Conservation (phyloP, 2,329 filamentous ascomycete species). For the Claviceps sp. region DNA sequence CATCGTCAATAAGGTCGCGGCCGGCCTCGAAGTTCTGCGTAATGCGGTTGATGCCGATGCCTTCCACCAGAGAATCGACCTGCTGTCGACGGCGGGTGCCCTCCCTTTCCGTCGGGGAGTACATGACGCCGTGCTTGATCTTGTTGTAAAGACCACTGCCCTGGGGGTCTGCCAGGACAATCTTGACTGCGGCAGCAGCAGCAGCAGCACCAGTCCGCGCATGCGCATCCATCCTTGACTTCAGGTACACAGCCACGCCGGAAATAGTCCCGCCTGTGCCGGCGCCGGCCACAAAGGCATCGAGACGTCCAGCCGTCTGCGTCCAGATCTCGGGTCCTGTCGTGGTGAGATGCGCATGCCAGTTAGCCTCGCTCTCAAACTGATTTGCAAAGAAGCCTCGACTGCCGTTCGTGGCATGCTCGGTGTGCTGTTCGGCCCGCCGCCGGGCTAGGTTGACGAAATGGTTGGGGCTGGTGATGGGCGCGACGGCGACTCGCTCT, state of each 20-base stretch:
- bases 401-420: slow-evolving; percentile 41
- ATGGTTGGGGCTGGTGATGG: slow-evolving; percentile 85
- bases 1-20: slow-evolving; percentile 76
- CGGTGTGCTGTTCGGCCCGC: slow-evolving; percentile 63
- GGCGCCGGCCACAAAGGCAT: slow-evolving; percentile 86
- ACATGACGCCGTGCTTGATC: slow-evolving; percentile 91
- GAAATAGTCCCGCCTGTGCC: slow-evolving; percentile 91
- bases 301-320: slow-evolving; percentile 61
- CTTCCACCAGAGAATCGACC: slow-evolving; percentile 92
- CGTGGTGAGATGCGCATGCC: slow-evolving; percentile 63
- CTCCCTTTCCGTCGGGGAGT: slow-evolving; percentile 75
- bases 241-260: slow-evolving; percentile 73
- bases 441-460: slow-evolving; percentile 85
- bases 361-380: slow-evolving; percentile 87
- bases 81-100: slow-evolving; percentile 81
- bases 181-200: slow-evolving; percentile 43
- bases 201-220: too few species aligned
- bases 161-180: slow-evolving; percentile 87
- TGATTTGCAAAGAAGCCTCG: slow-evolving; percentile 90
- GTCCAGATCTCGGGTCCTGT: slow-evolving; percentile 83
- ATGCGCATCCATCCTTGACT: slow-evolving; percentile 37
- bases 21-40: slow-evolving; percentile 88
- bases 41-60: slow-evolving; percentile 88
- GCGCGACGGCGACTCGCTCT: slow-evolving; percentile 78
- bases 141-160: slow-evolving; percentile 90